phyloP scores from a whole-genome alignment of 192 early-diverging fungal species.

The Coemansia asiatica region DNA sequence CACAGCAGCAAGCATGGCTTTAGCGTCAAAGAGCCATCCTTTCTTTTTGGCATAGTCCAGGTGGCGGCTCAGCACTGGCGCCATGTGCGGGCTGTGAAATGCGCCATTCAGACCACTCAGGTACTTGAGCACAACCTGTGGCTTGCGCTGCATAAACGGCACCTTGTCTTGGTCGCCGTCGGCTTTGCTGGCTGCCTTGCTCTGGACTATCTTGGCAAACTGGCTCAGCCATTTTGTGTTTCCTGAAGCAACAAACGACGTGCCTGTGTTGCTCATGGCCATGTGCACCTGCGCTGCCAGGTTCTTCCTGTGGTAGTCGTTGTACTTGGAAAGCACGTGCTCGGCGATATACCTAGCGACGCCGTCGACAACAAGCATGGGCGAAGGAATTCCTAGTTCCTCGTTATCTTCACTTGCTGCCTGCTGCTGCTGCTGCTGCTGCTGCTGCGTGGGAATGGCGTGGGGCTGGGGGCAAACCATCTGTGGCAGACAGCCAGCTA shows the following conservation, averaged over 20 bases:
- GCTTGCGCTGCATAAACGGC: conserved; percentile 78
- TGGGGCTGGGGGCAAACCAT: conserved; percentile 66
- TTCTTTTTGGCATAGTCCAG: conserved; percentile 67
- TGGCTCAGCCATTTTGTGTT: conserved; percentile 76
- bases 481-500: conserved; percentile 79
- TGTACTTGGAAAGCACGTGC: conserved; percentile 74
- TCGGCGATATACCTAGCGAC: conserved; percentile 72
- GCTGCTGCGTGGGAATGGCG: background rate
- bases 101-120: conserved; percentile 72
- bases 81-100: conserved; percentile 80
- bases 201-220: conserved; percentile 77
- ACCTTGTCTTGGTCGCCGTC: conserved; percentile 82
- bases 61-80: conserved; percentile 59
- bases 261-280: conserved; percentile 76
- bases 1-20: conserved; percentile 65
- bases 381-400: conserved; percentile 58
- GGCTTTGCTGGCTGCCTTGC: conserved; percentile 65
- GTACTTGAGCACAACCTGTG: conserved; percentile 78
- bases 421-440: background rate
- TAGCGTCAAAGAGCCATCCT: conserved; percentile 60
- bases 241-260: conserved; percentile 76
- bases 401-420: background rate
- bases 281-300: conserved; percentile 60
- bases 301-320: conserved; percentile 64
- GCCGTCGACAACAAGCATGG: conserved; percentile 77